Conservation (phyloP, 345 rosid genomes). For the Eucalyptus pauciflora region DNA sequence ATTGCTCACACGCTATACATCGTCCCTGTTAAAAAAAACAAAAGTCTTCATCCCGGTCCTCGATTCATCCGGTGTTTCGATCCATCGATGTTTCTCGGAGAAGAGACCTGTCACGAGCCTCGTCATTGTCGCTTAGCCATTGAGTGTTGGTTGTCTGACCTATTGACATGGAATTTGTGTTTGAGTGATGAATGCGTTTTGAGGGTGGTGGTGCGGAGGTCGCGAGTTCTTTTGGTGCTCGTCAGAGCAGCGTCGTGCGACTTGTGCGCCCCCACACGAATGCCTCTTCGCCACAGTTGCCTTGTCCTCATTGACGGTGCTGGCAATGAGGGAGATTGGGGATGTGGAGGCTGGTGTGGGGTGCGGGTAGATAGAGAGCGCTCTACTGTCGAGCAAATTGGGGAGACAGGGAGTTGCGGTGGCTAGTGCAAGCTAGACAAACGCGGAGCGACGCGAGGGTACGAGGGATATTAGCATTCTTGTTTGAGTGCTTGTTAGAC, state of each 20-base stretch:
- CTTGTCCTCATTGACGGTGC: neutral
- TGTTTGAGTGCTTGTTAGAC: neutral
- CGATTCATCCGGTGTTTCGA: neutral
- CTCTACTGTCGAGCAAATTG: neutral
- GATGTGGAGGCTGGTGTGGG: neutral
- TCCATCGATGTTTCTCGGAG: neutral
- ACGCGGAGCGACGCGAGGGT: neutral
- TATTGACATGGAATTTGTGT: neutral
- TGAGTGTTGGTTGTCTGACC: neutral
- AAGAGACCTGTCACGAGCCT: neutral
- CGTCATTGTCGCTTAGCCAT: neutral
- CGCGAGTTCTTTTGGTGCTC: neutral
- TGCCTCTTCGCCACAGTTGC: neutral
- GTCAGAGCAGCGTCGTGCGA: neutral
- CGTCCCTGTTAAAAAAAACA: neutral
- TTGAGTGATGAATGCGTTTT: neutral
- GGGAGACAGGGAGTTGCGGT: neutral
- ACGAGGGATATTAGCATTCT: neutral
- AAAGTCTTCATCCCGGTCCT: neutral
- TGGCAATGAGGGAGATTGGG: neutral
- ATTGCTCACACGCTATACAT: neutral
- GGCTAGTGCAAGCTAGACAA: neutral
- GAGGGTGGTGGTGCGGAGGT: neutral
- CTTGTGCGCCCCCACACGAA: neutral
- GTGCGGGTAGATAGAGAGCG: neutral